A percentile compares a stretch with the other conserved stretches of the same genome.
phyloP scores from a whole-genome alignment of 2,329 filamentous ascomycete species.

The Neonectria sp. region DNA sequence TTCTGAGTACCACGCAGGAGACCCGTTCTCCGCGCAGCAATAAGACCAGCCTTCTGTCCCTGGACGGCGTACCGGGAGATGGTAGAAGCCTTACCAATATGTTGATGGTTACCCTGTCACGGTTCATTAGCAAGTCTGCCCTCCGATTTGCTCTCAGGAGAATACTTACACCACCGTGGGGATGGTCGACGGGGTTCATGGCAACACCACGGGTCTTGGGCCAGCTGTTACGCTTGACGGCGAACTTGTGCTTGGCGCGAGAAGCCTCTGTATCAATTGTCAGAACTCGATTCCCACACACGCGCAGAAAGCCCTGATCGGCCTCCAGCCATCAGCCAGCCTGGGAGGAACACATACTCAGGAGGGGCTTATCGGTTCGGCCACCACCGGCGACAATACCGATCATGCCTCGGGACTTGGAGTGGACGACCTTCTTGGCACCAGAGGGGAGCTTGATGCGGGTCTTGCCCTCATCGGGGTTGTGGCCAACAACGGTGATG shows the following conservation, averaged over 20 bases:
- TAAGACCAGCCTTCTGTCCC: conserved; percentile 99
- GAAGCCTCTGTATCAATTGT: conserved; percentile 83
- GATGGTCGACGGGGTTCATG: conserved; percentile 99
- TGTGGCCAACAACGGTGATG: conserved; percentile 97
- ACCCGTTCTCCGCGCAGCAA: conserved; percentile 99
- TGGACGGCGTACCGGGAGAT: conserved; percentile 98
- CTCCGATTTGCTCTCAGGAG: conserved; percentile 3
- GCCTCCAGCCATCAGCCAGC: not conserved
- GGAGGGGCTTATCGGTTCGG: conserved; percentile 98
- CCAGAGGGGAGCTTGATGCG: conserved; percentile 99
- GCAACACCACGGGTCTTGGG: conserved; percentile 99
- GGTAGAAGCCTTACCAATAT: conserved; percentile 99
- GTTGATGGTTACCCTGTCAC: conserved; percentile 96
- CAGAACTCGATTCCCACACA: conserved; percentile 53
- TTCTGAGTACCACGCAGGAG: conserved; percentile 99
- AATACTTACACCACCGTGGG: conserved; percentile 86
- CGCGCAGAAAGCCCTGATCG: not conserved
- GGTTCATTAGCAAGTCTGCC: conserved; percentile 56
- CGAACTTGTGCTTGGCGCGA: conserved; percentile 99
- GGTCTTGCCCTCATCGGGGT: conserved; percentile 99
- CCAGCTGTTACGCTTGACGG: conserved; percentile 99
- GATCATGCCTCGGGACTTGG: conserved; percentile 95
- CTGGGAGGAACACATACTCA: conserved; percentile 78
- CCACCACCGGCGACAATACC: conserved; percentile 99
- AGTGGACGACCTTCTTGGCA: conserved; percentile 99